These are phyloP conservation scores for Davidsoniella neocaledoniae DNA, from an alignment of 2,329 filamentous ascomycete genomes.

Conservation along the genomic window DNA sequence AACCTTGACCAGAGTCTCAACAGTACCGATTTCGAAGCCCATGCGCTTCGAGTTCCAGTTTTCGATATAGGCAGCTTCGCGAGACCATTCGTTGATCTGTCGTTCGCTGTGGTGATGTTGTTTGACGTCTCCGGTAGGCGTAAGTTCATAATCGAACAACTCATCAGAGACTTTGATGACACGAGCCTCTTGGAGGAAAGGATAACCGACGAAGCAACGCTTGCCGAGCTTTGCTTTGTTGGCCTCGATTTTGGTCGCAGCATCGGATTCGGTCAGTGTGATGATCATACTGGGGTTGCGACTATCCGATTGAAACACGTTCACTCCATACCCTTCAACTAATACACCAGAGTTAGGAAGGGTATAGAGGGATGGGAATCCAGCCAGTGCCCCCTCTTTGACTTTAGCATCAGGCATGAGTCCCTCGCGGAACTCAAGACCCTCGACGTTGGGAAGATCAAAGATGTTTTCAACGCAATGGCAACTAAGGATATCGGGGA, in stretches of 20 bases:
- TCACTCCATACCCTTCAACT: conserved; percentile 60
- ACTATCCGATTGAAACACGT: conserved; percentile 89
- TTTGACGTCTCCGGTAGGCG: conserved; percentile 46
- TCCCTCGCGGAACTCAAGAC: conserved; percentile 68
- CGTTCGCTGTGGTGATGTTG: conserved; percentile 54
- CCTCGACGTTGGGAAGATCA: conserved; percentile 82
- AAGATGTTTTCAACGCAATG: conserved; percentile 93
- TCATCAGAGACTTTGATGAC: conserved; percentile 82
- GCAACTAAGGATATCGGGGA: conserved; percentile 75
- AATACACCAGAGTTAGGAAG: conserved; percentile 68
- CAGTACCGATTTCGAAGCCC: conserved; percentile 68
- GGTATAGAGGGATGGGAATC: conserved; percentile 80
- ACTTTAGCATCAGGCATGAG: conserved; percentile 72
- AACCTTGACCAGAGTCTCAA: conserved; percentile 81
- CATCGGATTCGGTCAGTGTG: conserved; percentile 60
- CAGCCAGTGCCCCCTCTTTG: conserved; percentile 68
- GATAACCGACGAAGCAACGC: conserved; percentile 81
- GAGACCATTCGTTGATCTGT: conserved; percentile 70
- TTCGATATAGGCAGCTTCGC: conserved; percentile 71
- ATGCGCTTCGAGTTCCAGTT: conserved; percentile 79
- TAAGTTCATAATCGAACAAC: conserved; percentile 70
- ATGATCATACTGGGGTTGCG: conserved; percentile 93
- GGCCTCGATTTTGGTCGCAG: conserved; percentile 49
- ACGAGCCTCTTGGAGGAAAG: conserved; percentile 87
- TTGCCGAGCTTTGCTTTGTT: conserved; percentile 71